Evolutionary conservation across 2,329 filamentous ascomycete species (phyloP).

Genomic region (Diaporthe longicolla): DNA sequence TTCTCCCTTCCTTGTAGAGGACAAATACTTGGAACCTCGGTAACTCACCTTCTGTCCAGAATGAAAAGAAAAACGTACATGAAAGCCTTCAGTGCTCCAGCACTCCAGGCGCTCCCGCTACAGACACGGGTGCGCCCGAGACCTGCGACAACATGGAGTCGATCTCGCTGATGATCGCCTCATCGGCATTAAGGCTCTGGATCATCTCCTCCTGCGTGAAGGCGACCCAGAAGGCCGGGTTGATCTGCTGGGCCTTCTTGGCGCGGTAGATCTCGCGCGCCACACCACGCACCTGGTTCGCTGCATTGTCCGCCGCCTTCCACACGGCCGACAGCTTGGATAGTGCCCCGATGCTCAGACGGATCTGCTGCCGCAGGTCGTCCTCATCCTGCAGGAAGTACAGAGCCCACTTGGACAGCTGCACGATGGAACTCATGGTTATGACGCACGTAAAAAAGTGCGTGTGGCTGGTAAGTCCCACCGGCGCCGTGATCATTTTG

Average conservation of each 20-base stretch:
- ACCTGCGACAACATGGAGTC: slow-evolving; percentile 56
- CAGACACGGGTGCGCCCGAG: slow-evolving; percentile 41
- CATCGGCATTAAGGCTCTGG: slow-evolving; percentile 68
- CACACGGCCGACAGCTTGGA: slow-evolving; percentile 78
- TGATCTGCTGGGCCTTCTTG: slow-evolving; percentile 69
- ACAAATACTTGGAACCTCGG: background rate
- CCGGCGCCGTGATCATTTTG: slow-evolving; percentile 80
- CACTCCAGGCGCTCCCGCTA: slow-evolving; percentile 12
- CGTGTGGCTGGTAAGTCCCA: slow-evolving; percentile 79
- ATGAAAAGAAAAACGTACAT: background rate
- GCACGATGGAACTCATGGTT: slow-evolving; percentile 83
- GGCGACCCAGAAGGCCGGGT: slow-evolving; percentile 68
- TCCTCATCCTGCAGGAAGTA: slow-evolving; percentile 75
- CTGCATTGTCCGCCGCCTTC: slow-evolving; percentile 78
- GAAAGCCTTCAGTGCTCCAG: slow-evolving; percentile 8
- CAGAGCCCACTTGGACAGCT: slow-evolving; percentile 83
- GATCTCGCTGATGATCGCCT: slow-evolving; percentile 72
- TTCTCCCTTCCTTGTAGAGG: background rate
- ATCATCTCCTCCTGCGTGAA: slow-evolving; percentile 69
- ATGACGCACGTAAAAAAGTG: slow-evolving; percentile 89
- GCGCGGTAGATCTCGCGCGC: slow-evolving; percentile 80
- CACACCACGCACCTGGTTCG: slow-evolving; percentile 81
- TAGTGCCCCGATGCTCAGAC: slow-evolving; percentile 83
- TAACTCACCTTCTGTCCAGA: background rate
- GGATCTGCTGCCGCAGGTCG: slow-evolving; percentile 80